Base-by-base conservation (phyloP, 1,284 basidiomycete genomes). In the Exobasidium rhododendri region DNA sequence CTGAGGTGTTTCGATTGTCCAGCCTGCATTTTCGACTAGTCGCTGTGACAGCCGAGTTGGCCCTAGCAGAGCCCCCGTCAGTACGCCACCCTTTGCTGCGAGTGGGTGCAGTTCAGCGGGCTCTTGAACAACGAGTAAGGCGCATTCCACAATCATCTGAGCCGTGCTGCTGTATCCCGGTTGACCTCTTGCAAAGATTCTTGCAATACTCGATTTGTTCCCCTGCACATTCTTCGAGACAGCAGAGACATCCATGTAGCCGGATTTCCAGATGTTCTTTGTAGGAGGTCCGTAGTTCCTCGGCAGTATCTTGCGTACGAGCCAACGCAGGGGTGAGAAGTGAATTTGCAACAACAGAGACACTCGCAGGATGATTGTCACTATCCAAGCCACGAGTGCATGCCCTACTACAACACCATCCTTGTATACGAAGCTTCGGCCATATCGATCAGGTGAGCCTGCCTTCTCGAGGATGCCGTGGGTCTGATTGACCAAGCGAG, bases 101-200 rank as follows among this genome's bases (percentile, higher is more conserved):
- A 55, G 30, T 26, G 47, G 47, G 26, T 55, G 31, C 14, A 44
- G 26, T 22, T n/a, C 3, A 44, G 17, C 29, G 14, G 20, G 31
- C 14, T 44, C 52, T 26, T 30, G 22, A 44, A 29, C 52, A 32
- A 31, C 29, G 4, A 31, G 13, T 4, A 55, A 26, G 14, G 52
- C 52, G 3, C n/a, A 20, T 17, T 55, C 52, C 14, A 29, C n/a
- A 35, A 55, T 55, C 52, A 55, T 55, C 28, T 31, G n/a, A 22
- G 52, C 52, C 3, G 52, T 44, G 13, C 13, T 44, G 4, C 22
- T 44, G 17, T 55, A 55, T 6, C 52, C 52, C 35, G 52, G 52
- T 20, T 35, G 24, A 31, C 40, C 31, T 55, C 13, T 26, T 55
- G 52, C 52, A 26, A 20, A 35, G 2, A 26, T 44, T 24, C 47